Base-by-base conservation (phyloP, 2,329 filamentous ascomycete genomes). In the Neofusicoccum umdonicola region DNA sequence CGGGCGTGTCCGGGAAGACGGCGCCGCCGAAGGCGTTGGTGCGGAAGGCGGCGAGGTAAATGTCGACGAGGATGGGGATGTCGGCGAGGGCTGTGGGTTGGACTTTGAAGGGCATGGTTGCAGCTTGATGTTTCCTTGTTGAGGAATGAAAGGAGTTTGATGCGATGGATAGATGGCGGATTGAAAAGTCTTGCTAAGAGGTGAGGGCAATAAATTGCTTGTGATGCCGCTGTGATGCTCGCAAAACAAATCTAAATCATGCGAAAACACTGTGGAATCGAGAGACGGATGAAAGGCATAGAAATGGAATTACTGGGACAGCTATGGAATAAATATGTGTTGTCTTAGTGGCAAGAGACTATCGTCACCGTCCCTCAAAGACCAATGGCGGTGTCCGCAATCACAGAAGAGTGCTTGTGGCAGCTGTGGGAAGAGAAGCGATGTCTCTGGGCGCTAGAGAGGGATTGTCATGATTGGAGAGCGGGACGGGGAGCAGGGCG, bases 1-100 rank as follows among this genome's bases (percentile, higher is more conserved):
- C 12, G 45, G 45, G 58, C 17, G 58, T 48, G 19, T 89, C 90
- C 12, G 93, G 93, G 72, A 99, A 99, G 0, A 90, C 94, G 77
- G 98, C 95, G 17, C 90, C 90, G 1, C 89, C 88, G 2, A 85
- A 81, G 48, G 75, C 74, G 65, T 83, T 77, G 50, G 80, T 77
- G 47, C 76, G 71, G 12, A 80, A 50, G 76, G 75, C 66, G 73
- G 69, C 19, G 69, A 71, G 31, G 78, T 60, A 51, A 35, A 45
- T 74, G 47, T 72, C 72, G 50, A 71, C 71, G n/a, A 72, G 76
- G 66, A 76, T 77, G 67, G 73, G 75, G 67, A 78, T 72, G 39
- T 80, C 79, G 13, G 22, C 19, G 67, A 85, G 84, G 4, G 76
- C 74, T 34, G 56, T 48, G 15, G 56, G 56, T 5, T 47, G 56